A percentile compares a stretch with the other conserved stretches of the same genome.
These are phyloP conservation scores for Deinandra increscens DNA, from an alignment of 129 eudicot species.

Conservation along the genomic window DNA sequence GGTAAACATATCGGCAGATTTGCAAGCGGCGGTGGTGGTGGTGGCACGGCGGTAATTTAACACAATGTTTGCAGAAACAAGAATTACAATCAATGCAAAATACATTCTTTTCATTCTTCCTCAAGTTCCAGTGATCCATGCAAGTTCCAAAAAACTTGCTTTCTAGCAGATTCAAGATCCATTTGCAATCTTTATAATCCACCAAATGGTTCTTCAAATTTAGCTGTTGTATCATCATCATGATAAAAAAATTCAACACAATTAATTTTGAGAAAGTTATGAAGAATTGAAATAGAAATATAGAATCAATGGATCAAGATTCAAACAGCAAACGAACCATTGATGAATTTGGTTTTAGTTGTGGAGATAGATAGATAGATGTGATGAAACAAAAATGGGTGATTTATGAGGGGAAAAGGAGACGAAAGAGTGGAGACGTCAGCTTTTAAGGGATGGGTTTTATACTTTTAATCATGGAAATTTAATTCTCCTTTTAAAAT, in stretches of 20 bases:
- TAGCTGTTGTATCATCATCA: conserved; percentile 27
- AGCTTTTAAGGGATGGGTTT: conserved; percentile 43
- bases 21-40: conserved; percentile 60
- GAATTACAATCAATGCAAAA: conserved; percentile 64
- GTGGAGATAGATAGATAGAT: too few relatives aligned
- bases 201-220: conserved; percentile 13
- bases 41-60: conserved; percentile 33
- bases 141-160: conserved; percentile 56
- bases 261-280: background rate
- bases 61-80: conserved; percentile 63
- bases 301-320: background rate
- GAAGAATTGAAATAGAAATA: too few relatives aligned
- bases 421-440: conserved; percentile 35
- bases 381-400: conserved; percentile 15
- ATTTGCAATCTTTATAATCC: conserved; percentile 40
- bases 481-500: background rate
- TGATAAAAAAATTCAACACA: conserved; percentile 1
- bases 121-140: conserved; percentile 40
- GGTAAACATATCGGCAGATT: conserved; percentile 71
- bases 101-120: conserved; percentile 64
- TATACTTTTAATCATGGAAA: conserved; percentile 23
- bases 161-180: conserved; percentile 46
- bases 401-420: conserved; percentile 32
- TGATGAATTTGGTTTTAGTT: too few relatives aligned
- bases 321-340: too few relatives aligned